Conservation (phyloP, 441 rosid species). For the Monsonia emarginata region DNA sequence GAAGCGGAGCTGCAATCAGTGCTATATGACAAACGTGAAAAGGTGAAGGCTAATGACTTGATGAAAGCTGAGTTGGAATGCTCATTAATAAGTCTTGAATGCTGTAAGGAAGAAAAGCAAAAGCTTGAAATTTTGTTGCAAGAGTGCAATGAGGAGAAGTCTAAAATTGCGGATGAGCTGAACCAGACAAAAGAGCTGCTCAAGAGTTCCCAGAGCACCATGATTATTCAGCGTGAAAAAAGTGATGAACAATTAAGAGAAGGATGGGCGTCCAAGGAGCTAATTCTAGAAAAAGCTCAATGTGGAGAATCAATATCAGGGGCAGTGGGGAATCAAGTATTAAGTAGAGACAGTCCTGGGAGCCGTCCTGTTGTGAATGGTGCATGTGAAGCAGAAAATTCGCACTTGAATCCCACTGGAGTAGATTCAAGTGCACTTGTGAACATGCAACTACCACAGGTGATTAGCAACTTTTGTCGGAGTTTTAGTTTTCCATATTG, state of each 20-base stretch:
- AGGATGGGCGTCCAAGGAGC: constrained; percentile 22
- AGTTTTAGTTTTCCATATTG: neutral
- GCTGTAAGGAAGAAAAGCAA: constrained; percentile 93
- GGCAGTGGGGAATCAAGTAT: constrained; percentile 12
- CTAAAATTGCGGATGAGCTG: constrained; percentile 47
- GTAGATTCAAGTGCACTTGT: constrained; percentile 16
- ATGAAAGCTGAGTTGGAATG: constrained; percentile 96
- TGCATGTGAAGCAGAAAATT: constrained; percentile 22
- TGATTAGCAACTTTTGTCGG: constrained; percentile 19
- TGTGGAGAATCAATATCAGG: constrained; percentile 19
- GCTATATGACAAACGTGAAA: constrained; percentile 68
- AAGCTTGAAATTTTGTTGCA: constrained; percentile 59
- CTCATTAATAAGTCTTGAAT: constrained; percentile 82
- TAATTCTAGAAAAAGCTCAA: constrained; percentile 10
- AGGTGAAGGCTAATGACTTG: constrained; percentile 51
- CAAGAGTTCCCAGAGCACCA: constrained; percentile 28
- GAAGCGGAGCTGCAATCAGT: constrained; percentile 60
- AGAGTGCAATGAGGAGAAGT: constrained; percentile 54
- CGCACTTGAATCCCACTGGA: constrained; percentile 22
- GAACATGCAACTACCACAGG: constrained; percentile 31
- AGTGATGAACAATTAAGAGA: constrained; percentile 21
- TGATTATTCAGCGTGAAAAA: constrained; percentile 26
- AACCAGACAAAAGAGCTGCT: constrained; percentile 37
- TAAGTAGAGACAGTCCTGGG: constrained; percentile 9
- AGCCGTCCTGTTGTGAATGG: constrained; percentile 17